Conservation (phyloP, 768 basidiomycete genomes). For the Suillus placidus region DNA sequence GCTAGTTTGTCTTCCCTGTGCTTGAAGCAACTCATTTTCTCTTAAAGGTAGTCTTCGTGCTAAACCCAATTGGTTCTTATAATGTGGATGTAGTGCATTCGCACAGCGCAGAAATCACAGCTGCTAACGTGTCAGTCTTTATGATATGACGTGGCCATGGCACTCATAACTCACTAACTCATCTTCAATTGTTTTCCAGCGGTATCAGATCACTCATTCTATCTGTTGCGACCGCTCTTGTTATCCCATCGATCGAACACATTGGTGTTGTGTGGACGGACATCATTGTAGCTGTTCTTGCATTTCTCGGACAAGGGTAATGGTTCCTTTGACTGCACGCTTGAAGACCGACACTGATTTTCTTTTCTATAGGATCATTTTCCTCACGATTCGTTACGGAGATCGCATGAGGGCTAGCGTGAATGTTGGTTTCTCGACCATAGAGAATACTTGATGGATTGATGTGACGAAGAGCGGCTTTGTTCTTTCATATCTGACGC, state of each 20-base stretch:
- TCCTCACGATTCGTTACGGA: conserved; percentile 57
- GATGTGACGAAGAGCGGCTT: background rate
- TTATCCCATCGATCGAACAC: conserved; percentile 56
- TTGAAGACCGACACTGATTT: conserved; percentile 30
- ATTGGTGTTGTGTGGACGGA: conserved; percentile 57
- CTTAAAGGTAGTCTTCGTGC: conserved; percentile 50
- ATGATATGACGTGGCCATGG: background rate
- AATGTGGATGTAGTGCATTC: conserved; percentile 57
- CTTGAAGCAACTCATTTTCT: background rate
- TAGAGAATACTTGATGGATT: conserved; percentile 34
- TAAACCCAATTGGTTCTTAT: conserved; percentile 57
- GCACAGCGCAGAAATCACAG: conserved; percentile 60
- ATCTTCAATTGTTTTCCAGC: conserved; percentile 30
- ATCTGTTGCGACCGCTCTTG: conserved; percentile 44
- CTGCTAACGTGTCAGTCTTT: conserved; percentile 33
- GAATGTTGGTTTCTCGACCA: conserved; percentile 58
- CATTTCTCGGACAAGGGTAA: conserved; percentile 56
- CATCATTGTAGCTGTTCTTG: conserved; percentile 45
- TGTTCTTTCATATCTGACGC: background rate
- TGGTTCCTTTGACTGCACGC: conserved; percentile 25
- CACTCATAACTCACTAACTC: conserved; percentile 31
- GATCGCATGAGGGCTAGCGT: conserved; percentile 56
- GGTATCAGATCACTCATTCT: conserved; percentile 50
- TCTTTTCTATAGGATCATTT: conserved; percentile 45
- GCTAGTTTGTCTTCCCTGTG: background rate